Evolutionary conservation across 371 early-diverging fungal genomes (phyloP).

Genomic region (Mucor ambiguus): DNA sequence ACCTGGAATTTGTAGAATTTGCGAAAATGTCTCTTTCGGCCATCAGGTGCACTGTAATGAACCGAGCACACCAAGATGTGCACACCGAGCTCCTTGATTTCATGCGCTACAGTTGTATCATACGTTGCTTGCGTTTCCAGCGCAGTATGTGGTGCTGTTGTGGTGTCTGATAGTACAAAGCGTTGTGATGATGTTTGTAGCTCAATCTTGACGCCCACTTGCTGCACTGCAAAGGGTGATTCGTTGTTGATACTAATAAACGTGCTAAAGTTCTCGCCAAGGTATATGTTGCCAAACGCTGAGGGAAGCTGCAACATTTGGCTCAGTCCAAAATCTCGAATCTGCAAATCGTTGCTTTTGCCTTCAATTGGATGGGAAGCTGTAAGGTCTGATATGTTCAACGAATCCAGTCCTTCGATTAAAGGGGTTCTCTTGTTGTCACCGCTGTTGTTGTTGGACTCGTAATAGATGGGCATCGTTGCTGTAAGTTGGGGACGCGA

Average conservation of each 20-base stretch:
- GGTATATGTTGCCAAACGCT: conserved; percentile 89
- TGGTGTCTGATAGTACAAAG: conserved; percentile 74
- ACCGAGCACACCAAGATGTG: conserved; percentile 92
- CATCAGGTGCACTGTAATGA: conserved; percentile 69
- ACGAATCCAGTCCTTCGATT: conserved; percentile 45
- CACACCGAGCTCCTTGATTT: conserved; percentile 93
- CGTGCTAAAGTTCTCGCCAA: conserved; percentile 93
- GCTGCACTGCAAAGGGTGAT: conserved; percentile 57
- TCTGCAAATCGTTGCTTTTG: conserved; percentile 29
- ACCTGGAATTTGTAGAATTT: conserved; percentile 96
- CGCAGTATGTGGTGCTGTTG: conserved; percentile 29
- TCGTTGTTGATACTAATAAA: conserved; percentile 90
- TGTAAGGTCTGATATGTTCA: conserved; percentile 41
- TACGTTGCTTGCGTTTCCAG: conserved; percentile 61
- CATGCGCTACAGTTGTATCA: conserved; percentile 82
- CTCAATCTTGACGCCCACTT: conserved; percentile 80
- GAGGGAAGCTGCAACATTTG: conserved; percentile 70
- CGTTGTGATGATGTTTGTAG: conserved; percentile 86
- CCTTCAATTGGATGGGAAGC: conserved; percentile 38
- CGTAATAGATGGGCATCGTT: conserved; percentile 55
- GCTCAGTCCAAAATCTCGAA: conserved; percentile 64
- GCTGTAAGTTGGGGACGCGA: conserved; percentile 77
- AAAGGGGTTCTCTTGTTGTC: conserved; percentile 24
- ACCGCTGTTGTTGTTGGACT: conserved; percentile 12
- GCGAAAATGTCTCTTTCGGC: conserved; percentile 74